Evolutionary conservation across 2,329 filamentous ascomycete genomes (phyloP).

Genomic region (Escovopsis sp.): DNA sequence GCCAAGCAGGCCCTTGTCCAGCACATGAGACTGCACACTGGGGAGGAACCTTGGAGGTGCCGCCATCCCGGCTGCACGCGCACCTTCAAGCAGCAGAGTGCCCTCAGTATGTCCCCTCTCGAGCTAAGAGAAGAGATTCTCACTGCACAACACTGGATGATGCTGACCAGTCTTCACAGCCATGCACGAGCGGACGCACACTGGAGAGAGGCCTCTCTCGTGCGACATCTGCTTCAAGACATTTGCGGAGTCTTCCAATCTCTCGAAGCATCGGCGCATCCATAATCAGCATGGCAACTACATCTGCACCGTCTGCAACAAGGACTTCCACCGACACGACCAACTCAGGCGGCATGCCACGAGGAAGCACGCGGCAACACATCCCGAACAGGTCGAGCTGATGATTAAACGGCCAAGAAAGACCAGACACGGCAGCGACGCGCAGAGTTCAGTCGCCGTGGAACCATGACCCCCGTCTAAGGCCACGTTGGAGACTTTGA

Average conservation of each 20-base stretch:
- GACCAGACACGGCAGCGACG: too few relatives aligned
- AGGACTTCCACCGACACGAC: slow-evolving; percentile 44
- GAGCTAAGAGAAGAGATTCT: too few relatives aligned
- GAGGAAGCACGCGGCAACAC: slow-evolving; percentile 18
- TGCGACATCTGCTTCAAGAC: slow-evolving; percentile 43
- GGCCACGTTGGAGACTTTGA: too few relatives aligned
- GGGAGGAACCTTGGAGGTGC: slow-evolving; percentile 49
- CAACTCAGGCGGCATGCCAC: slow-evolving; percentile 41
- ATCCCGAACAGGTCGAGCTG: background rate
- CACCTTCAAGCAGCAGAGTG: slow-evolving; percentile 52
- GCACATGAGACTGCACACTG: slow-evolving; percentile 52
- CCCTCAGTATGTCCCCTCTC: slow-evolving; percentile 36
- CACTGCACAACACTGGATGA: background rate
- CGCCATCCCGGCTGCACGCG: slow-evolving; percentile 33
- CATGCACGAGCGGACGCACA: slow-evolving; percentile 54
- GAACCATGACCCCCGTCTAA: too few relatives aligned
- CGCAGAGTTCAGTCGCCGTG: too few relatives aligned
- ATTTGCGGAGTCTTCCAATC: slow-evolving; percentile 51
- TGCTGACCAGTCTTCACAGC: slow-evolving; percentile 24
- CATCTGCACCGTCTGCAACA: slow-evolving; percentile 37
- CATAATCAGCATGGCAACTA: slow-evolving; percentile 39
- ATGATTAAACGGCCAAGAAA: too few relatives aligned
- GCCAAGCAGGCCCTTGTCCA: slow-evolving; percentile 54
- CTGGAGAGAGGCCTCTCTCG: slow-evolving; percentile 45
- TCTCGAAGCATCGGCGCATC: slow-evolving; percentile 50